phyloP scores from a whole-genome alignment of 2,329 filamentous ascomycete genomes.

The Xylaria sp. region DNA sequence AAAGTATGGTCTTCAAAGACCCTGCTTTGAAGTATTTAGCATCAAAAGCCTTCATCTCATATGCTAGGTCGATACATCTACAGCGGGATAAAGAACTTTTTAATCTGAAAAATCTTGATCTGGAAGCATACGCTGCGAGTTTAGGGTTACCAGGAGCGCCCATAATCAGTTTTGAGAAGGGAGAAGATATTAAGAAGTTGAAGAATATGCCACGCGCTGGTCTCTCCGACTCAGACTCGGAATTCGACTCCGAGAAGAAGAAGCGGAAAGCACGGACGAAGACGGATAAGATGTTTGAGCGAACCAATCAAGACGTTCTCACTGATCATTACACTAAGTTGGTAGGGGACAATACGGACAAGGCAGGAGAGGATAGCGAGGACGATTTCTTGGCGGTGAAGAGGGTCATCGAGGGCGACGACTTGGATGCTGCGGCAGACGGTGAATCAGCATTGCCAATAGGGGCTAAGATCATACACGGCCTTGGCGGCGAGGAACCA shows the following conservation, averaged over 20 bases:
- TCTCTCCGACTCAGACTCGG: conserved; percentile 70
- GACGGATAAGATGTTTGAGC: conserved; percentile 97
- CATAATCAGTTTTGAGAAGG: conserved; percentile 92
- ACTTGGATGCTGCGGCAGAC: conserved; percentile 63
- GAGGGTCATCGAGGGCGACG: conserved; percentile 80
- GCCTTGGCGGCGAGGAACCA: conserved; percentile 75
- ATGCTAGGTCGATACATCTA: conserved; percentile 84
- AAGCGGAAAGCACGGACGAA: conserved; percentile 83
- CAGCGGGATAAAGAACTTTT: conserved; percentile 92
- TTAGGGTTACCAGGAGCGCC: conserved; percentile 91
- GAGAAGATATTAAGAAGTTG: conserved; percentile 83
- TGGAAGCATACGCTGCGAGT: conserved; percentile 87
- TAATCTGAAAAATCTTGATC: conserved; percentile 80
- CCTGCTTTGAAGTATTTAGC: conserved; percentile 93
- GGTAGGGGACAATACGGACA: conserved; percentile 65
- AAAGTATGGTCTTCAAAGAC: conserved; percentile 96
- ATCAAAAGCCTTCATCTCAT: conserved; percentile 95
- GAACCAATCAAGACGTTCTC: conserved; percentile 93
- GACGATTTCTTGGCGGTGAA: conserved; percentile 91
- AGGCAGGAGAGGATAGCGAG: conserved; percentile 64
- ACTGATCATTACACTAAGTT: conserved; percentile 94
- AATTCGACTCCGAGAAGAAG: conserved; percentile 66
- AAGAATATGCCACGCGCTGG: conserved; percentile 85
- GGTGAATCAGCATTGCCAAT: conserved; percentile 56
- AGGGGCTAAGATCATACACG: conserved; percentile 69